Evolutionary conservation across 1,284 basidiomycete species (phyloP).

Genomic region (Papiliotrema fonsecae): DNA sequence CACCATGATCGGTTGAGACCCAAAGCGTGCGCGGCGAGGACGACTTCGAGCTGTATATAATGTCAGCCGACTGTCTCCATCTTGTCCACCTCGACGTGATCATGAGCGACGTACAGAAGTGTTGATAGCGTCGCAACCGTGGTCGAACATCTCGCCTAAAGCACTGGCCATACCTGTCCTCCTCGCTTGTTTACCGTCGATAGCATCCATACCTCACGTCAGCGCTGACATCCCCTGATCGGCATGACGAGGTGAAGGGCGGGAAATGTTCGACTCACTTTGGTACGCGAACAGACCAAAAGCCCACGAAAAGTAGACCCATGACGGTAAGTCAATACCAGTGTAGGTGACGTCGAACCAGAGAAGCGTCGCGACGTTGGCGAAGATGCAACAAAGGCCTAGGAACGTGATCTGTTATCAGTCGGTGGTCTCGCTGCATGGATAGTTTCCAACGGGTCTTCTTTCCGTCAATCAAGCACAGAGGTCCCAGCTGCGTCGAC

Average conservation of each 20-base stretch:
- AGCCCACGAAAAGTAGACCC: constrained; percentile 89
- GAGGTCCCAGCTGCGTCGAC: too few species aligned
- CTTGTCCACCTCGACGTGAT: neutral
- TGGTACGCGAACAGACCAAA: constrained; percentile 89
- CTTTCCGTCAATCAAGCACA: too few species aligned
- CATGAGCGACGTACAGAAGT: constrained; percentile 24
- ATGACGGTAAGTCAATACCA: constrained; percentile 62
- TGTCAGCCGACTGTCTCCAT: constrained; percentile 27
- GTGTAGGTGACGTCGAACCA: constrained; percentile 75
- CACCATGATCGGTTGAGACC: constrained; percentile 93
- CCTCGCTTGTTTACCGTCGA: constrained; percentile 82
- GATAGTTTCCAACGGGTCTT: too few species aligned
- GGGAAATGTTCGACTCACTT: constrained; percentile 59
- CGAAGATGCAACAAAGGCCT: constrained; percentile 73
- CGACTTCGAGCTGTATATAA: constrained; percentile 72
- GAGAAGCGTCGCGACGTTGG: constrained; percentile 79
- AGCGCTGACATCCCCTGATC: neutral
- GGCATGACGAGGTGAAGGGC: neutral
- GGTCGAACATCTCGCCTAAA: constrained; percentile 82
- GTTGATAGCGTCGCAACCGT: constrained; percentile 56
- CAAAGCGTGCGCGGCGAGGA: constrained; percentile 76
- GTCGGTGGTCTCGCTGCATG: neutral
- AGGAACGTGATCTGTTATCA: constrained; percentile 66
- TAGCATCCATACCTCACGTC: constrained; percentile 44
- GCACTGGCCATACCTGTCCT: constrained; percentile 94